Percentiles rank a stretch among this genome's conserved stretches.
Conservation (phyloP, 176 grass and related monocot species). For the Hordeum marinum region DNA sequence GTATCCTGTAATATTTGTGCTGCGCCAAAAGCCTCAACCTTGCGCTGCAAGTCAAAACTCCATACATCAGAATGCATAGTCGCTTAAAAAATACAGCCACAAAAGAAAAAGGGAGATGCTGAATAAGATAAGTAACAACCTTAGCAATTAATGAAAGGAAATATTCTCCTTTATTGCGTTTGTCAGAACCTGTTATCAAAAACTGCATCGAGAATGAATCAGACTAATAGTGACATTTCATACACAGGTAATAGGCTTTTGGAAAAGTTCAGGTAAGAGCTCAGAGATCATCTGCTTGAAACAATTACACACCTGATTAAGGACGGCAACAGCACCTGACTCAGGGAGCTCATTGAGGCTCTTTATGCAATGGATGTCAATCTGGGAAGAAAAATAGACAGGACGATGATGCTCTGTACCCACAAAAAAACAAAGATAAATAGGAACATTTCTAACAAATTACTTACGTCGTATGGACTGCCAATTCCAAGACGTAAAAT, state of each 20-base stretch:
- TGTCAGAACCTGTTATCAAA: constrained; percentile 68
- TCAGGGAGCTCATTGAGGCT: constrained; percentile 60
- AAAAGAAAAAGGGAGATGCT: neutral
- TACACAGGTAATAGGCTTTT: neutral
- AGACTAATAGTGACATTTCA: neutral
- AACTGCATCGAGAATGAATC: constrained; percentile 47
- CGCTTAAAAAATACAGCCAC: neutral
- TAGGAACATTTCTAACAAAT: neutral
- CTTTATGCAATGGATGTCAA: constrained; percentile 57
- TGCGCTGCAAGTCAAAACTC: constrained; percentile 48
- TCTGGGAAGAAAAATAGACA: constrained; percentile 38
- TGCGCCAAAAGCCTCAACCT: constrained; percentile 38
- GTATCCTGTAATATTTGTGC: constrained; percentile 25
- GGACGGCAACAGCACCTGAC: constrained; percentile 65
- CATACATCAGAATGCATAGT: neutral
- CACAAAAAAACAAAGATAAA: neutral
- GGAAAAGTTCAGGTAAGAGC: constrained; percentile 4
- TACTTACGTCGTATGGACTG: constrained; percentile 63
- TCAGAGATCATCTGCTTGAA: constrained; percentile 30
- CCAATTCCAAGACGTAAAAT: constrained; percentile 70
- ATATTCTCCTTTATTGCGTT: constrained; percentile 70
- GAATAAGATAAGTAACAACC: constrained; percentile 33
- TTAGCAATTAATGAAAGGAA: constrained; percentile 78
- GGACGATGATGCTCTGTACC: neutral
- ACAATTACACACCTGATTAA: constrained; percentile 63